Percentiles rank a stretch among this genome's conserved stretches.
Evolutionary conservation across 257 asterid genomes (phyloP).

Genomic region (Avicennia marina): DNA sequence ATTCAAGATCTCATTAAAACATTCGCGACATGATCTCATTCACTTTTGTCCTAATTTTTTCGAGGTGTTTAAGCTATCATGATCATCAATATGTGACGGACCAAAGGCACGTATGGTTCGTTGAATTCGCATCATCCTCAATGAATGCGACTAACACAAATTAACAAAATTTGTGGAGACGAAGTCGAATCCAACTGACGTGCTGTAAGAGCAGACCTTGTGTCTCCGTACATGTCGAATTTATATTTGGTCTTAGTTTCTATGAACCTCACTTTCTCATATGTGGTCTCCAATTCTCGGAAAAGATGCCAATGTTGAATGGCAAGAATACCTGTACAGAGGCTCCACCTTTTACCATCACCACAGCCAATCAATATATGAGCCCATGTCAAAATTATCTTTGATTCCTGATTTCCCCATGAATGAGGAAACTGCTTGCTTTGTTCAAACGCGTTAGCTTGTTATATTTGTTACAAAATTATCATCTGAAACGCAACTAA

Average conservation of each 20-base stretch:
- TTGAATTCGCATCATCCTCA: conserved; percentile 9
- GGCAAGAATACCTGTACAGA: not conserved
- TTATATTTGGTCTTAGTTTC: conserved; percentile 26
- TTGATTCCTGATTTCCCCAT: too few relatives aligned
- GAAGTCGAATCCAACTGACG: not conserved
- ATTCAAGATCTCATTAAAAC: conserved; percentile 3
- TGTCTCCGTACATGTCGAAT: conserved; percentile 18
- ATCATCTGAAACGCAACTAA: too few relatives aligned
- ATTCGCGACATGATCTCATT: too few relatives aligned
- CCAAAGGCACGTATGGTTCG: not conserved
- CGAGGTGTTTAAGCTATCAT: not conserved
- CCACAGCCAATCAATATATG: not conserved
- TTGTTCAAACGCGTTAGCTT: too few relatives aligned
- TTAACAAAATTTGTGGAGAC: not conserved
- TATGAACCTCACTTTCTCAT: conserved; percentile 18
- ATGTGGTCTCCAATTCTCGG: conserved; percentile 11
- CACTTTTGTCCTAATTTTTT: too few relatives aligned
- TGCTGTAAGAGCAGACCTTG: not conserved
- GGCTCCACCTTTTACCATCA: conserved; percentile 20
- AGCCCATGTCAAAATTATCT: too few relatives aligned
- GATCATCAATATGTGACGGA: not conserved
- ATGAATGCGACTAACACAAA: not conserved
- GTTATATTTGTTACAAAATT: too few relatives aligned
- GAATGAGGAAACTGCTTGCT: too few relatives aligned
- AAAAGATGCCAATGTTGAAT: conserved; percentile 16